Evolutionary conservation across 306 rosid genomes (phyloP).

Genomic region (Pyrus bretschneideri): DNA sequence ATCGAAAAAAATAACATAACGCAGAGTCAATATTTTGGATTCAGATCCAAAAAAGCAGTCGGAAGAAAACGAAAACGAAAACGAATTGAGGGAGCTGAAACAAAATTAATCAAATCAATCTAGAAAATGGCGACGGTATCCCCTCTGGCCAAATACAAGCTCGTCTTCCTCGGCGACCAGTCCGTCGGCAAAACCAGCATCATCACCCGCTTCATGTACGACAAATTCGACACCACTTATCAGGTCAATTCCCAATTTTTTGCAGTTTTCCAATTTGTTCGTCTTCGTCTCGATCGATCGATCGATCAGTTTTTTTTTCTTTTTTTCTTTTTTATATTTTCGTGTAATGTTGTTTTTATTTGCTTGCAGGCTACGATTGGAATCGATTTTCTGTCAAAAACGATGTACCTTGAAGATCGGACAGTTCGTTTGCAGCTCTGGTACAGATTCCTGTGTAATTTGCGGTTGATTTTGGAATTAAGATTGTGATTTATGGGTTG

Average conservation of each 20-base stretch:
- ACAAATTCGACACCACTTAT: conserved; percentile 87
- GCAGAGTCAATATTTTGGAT: conserved; percentile 8
- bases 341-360: neutral
- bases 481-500: neutral
- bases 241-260: conserved; percentile 36
- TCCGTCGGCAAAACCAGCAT: conserved; percentile 92
- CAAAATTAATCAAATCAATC: neutral
- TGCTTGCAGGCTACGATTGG: conserved; percentile 89
- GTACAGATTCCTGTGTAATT: conserved; percentile 32
- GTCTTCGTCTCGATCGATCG: neutral
- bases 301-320: neutral
- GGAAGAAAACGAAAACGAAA: neutral
- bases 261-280: neutral
- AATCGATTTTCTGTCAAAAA: conserved; percentile 90
- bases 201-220: conserved; percentile 97
- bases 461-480: neutral
- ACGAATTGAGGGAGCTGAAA: neutral
- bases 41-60: conserved; percentile 29
- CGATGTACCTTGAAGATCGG: conserved; percentile 99
- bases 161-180: conserved; percentile 88
- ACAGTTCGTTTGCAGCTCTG: conserved; percentile 99
- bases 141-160: conserved; percentile 91
- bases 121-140: conserved; percentile 75
- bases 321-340: neutral
- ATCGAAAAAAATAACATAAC: neutral